Evolutionary conservation across 202 grass and related monocot genomes (phyloP), one percentile per base, ranked within the genome.

Genomic region (Brachypodium distachyon): DNA sequence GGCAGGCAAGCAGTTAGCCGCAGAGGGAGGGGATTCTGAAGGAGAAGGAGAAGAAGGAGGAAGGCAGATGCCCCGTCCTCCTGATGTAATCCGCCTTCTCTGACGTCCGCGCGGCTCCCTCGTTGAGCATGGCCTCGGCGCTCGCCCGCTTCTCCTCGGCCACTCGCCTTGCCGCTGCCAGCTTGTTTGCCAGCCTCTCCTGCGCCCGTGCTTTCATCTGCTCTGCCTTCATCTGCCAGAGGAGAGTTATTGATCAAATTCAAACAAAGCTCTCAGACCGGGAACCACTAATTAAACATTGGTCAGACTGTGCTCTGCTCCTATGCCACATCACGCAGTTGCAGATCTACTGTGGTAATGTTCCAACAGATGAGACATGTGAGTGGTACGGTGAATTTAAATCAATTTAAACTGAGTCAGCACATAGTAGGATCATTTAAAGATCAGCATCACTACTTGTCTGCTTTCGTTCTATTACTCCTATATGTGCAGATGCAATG

Each of bases 1-100:
- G n/a, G n/a, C n/a, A n/a, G n/a, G n/a, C n/a, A n/a, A n/a, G 17
- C 10, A 1, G 67, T 14, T 22, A 48, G 23, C 33, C 90, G 73
- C 94, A 97, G 1, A 97, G 70, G 26, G 86, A 97, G 14, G 90
- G 86, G 36, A 97, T 61, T 82, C 87, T 91, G 81, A 93, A 89
- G 76, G 81, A 87, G 81, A 93, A 89, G 76, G 81, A 87, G 86
- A 97, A 92, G 71, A 82, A 84, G 2, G 86, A 93, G 16, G 82
- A 92, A 4, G 94, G 94, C 41, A 97, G 72, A 75, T 90, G 84
- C 5, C 93, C 93, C 1, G 90, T 97, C 67, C 90, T 87, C 63
- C 93, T 84, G 52, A 97, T 93, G 63, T 90, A 93, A 3, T 92
- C 91, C 12, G 86, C 88, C 73, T 74, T 89, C 72, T 93, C 91